These are phyloP conservation scores for Aureobasidium sp. DNA, from an alignment of 2,329 filamentous ascomycete species.

Conservation along the genomic window DNA sequence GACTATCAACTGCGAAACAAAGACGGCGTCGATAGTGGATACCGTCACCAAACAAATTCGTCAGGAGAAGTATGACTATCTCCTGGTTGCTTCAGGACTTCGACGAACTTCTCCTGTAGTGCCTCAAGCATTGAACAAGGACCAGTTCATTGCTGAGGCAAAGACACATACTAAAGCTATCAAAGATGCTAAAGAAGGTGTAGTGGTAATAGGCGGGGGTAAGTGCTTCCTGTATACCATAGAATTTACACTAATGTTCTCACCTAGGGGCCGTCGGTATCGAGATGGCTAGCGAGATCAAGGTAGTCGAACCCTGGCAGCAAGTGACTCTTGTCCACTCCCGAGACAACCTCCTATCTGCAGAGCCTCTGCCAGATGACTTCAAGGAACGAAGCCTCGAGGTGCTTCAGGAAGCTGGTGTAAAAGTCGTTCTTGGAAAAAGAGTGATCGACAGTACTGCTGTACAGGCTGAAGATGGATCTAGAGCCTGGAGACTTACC, in stretches of 20 bases:
- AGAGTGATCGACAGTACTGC: slow-evolving; percentile 39
- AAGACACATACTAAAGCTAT: slow-evolving; percentile 50
- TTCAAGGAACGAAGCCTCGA: slow-evolving; percentile 55
- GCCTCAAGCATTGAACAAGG: slow-evolving; percentile 54
- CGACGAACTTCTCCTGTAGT: slow-evolving; percentile 64
- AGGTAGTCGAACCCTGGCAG: slow-evolving; percentile 53
- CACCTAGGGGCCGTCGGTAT: slow-evolving; percentile 61
- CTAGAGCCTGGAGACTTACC: slow-evolving; percentile 34
- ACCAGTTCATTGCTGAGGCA: slow-evolving; percentile 55
- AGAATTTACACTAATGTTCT: not conserved
- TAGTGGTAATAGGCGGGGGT: slow-evolving; percentile 68
- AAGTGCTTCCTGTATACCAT: not conserved
- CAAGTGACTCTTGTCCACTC: slow-evolving; percentile 70
- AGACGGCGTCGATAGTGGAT: slow-evolving; percentile 48
- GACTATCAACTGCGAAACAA: slow-evolving; percentile 49
- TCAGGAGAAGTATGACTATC: slow-evolving; percentile 55
- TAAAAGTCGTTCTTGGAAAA: slow-evolving; percentile 55
- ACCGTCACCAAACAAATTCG: slow-evolving; percentile 20
- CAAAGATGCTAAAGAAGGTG: slow-evolving; percentile 42
- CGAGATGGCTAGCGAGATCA: slow-evolving; percentile 74
- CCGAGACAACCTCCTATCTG: slow-evolving; percentile 58
- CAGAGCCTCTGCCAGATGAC: slow-evolving; percentile 61
- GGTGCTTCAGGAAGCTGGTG: slow-evolving; percentile 52
- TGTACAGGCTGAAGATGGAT: slow-evolving; percentile 31
- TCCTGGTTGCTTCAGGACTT: slow-evolving; percentile 64